These are phyloP conservation scores for Pestalotiopsis sp. DNA, from an alignment of 2,329 filamentous ascomycete genomes.

Conservation along the genomic window DNA sequence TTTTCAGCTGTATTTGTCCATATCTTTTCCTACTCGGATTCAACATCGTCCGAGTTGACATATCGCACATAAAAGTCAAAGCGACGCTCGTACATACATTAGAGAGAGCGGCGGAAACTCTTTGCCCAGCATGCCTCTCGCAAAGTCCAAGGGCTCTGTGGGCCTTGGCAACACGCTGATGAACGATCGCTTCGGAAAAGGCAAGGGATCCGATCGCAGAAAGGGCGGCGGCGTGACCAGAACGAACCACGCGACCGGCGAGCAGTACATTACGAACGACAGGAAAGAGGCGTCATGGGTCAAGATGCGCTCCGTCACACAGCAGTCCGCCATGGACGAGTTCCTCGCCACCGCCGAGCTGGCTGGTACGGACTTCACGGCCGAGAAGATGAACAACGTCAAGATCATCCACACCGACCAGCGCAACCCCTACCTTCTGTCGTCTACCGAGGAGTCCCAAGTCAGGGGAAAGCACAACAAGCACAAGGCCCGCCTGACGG, in stretches of 20 bases:
- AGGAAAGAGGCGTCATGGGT: conserved; percentile 93
- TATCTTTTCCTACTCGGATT: not conserved
- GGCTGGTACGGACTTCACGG: conserved; percentile 98
- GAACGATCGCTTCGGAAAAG: conserved; percentile 97
- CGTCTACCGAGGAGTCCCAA: conserved; percentile 78
- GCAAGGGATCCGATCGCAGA: conserved; percentile 82
- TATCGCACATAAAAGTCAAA: not conserved
- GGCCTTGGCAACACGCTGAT: conserved; percentile 97
- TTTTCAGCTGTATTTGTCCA: not conserved
- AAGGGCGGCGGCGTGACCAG: conserved; percentile 63
- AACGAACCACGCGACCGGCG: conserved; percentile 78
- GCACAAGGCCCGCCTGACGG: conserved; percentile 79
- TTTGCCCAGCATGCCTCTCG: conserved; percentile 54
- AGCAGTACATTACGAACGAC: conserved; percentile 88
- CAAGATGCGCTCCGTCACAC: conserved; percentile 98
- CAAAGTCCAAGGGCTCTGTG: conserved; percentile 94
- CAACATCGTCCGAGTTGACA: not conserved
- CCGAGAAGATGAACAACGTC: conserved; percentile 98
- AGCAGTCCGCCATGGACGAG: conserved; percentile 95
- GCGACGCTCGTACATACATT: not conserved
- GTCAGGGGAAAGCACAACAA: conserved; percentile 80
- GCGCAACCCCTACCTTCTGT: conserved; percentile 91
- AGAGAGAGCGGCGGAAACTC: not conserved
- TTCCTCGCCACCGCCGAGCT: conserved; percentile 95
- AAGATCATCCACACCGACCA: conserved; percentile 98